Evolutionary conservation across 176 grass and related monocot genomes (phyloP), one percentile per base, ranked within the genome.

Genomic region (Aegilops umbellulata): DNA sequence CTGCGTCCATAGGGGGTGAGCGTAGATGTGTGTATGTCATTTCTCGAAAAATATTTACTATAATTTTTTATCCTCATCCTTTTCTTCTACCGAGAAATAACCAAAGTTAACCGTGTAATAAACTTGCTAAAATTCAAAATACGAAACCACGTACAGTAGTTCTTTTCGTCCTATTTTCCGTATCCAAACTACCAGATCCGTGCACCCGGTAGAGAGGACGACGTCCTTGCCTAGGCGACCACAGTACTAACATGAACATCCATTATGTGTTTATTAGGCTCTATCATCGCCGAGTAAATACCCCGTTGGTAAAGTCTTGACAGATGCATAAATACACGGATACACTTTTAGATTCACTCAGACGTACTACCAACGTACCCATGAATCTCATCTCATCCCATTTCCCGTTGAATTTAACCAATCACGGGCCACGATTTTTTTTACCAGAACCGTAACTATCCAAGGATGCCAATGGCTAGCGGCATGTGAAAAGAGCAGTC

Each of bases 251-350:
- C 70, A 74, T 7, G 39, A 74, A 2, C 39, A 20, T 53, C 16
- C 16, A 44, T 46, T 74, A 46, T 17, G 70, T 46, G 39, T 74
- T 64, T 7, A 57, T 49, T 85, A 76, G 38, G 20, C 44, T 61
- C 69, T 46, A 20, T 10, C 46, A 47, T 75, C 10, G 11, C 23
- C 5, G 20, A 68, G 69, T 85, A 80, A 89, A 81, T 81, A 62
- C 2, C 11, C 13, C 58, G 10, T 23, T 82, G 36, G 22, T 17
- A 57, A 71, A 46, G 65, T 77, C 41, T 67, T 39, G 51, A 53
- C 80, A 79, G 2, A 71, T 49, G 66, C 55, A 41, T 79, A 44
- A 73, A 79, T 73, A 73, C 66, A 67, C 30, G 15, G 84, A 81
- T 77, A 53, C 36, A 80, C 77, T 27, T 68, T 68, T 22, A 68